Base-by-base conservation (phyloP, 1,284 basidiomycete species). In the Leccinum pachyderme region DNA sequence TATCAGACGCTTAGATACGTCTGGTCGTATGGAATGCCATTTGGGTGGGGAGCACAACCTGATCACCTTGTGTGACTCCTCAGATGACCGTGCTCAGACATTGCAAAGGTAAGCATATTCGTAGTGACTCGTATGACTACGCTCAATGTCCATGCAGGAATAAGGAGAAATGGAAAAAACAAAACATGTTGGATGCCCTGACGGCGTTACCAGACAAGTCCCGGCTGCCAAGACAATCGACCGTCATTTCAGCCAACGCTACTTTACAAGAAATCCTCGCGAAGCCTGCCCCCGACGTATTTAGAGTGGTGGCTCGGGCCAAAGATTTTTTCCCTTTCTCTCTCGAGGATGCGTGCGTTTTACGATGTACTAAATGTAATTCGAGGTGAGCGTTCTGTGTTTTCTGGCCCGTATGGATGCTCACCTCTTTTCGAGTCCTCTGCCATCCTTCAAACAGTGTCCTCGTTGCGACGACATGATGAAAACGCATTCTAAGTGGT, bases 21-120 rank as follows among this genome's bases (percentile, higher is more conserved):
- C 69, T 5, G 64, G 69, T 31, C 64, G 28, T 25, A 48, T 77
- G 13, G 70, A 76, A 48, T 83, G 81, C 24, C 72, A 71, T 33
- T 66, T 89, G 48, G 83, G 83, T n/a, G 84, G 84, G 5, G 64
- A 73, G n/a, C 78, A 83, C 54, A 69, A 71, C 29, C 73, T 83
- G 22, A 77, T 89, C 50, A 61, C 75, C 59, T 61, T 84, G 13
- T 74, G 78, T 53, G 68, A 75, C n/a, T 70, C 63, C 28, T 70
- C 62, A 18, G 69, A 70, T 47, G 59, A 67, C 9, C 65, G 67
- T 37, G 65, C 72, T 25, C 50, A 65, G 37, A 70, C 56, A 9
- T 60, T 79, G 48, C 56, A 57, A 32, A 55, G 52, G 66, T 66
- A 12, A 9, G 62, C 56, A 28, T 12, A 45, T 50, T 49, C 18